Conservation (phyloP, 306 rosid genomes). For the Dryas drummondii region DNA sequence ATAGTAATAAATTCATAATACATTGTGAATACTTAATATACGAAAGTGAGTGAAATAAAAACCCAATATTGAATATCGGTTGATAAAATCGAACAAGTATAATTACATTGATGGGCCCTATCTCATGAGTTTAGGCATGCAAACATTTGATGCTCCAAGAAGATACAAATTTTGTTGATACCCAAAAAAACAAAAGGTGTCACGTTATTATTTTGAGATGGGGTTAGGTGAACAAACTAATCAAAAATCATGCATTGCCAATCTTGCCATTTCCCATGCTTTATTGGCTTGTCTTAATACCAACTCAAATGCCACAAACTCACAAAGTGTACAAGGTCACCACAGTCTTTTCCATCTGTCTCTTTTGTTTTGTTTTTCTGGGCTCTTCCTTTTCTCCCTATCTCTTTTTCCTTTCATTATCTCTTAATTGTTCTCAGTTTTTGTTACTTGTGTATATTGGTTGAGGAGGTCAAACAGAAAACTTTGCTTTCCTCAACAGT, state of each 20-base stretch:
- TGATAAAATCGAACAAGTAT: too few relatives aligned
- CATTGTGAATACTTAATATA: too few relatives aligned
- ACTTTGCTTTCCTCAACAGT: neutral
- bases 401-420: neutral
- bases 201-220: too few relatives aligned
- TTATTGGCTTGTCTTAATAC: neutral
- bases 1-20: too few relatives aligned
- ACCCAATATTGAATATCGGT: too few relatives aligned
- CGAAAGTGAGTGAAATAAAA: too few relatives aligned
- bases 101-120: too few relatives aligned
- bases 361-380: neutral
- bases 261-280: neutral
- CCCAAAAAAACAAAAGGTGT: too few relatives aligned
- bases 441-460: neutral
- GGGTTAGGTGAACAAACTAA: neutral
- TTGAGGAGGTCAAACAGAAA: constrained; percentile 19
- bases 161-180: too few relatives aligned
- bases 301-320: neutral
- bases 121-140: too few relatives aligned
- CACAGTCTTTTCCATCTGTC: neutral
- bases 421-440: neutral
- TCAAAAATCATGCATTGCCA: constrained; percentile 1
- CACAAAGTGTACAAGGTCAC: neutral
- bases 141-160: too few relatives aligned
- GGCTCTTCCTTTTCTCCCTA: neutral